A percentile compares a stretch with the other conserved stretches of the same genome.
Evolutionary conservation across 2,329 filamentous ascomycete species (phyloP).

Genomic region (Salinomyces thailandicus): DNA sequence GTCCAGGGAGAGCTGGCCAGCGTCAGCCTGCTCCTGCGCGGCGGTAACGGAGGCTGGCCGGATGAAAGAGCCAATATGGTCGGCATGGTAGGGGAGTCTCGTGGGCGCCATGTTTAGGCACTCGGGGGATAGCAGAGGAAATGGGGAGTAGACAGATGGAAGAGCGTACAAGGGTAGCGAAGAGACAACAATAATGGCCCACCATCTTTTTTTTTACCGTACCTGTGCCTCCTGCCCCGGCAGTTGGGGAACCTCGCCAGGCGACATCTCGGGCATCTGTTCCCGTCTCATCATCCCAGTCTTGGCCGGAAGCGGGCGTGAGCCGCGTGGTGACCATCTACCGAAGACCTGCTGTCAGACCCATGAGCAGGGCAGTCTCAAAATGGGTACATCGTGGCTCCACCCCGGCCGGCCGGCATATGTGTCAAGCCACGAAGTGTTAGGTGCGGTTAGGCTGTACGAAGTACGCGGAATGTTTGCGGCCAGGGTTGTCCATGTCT

Average conservation of each 20-base stretch:
- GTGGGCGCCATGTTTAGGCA: slow-evolving; percentile 10
- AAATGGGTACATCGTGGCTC: not conserved
- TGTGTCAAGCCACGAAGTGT: no score
- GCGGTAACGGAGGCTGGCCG: slow-evolving; percentile 53
- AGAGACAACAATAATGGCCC: not conserved
- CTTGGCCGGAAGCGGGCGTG: no score
- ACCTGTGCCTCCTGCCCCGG: not conserved
- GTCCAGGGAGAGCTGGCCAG: slow-evolving; percentile 43
- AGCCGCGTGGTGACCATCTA: no score
- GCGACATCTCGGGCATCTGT: not conserved
- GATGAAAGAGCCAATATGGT: slow-evolving; percentile 63
- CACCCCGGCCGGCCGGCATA: no score
- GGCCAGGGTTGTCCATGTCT: not conserved
- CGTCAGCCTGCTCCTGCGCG: slow-evolving; percentile 46
- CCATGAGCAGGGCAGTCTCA: not conserved
- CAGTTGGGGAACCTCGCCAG: not conserved
- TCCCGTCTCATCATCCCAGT: no score
- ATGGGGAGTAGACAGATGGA: not conserved
- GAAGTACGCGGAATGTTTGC: not conserved
- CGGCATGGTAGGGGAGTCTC: slow-evolving; percentile 56
- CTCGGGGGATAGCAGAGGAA: not conserved
- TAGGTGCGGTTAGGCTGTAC: not conserved
- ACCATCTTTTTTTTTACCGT: not conserved
- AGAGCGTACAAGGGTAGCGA: not conserved
- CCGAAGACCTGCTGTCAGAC: not conserved